Evolutionary conservation across 2,329 filamentous ascomycete species (phyloP).

Genomic region (Exophiala bonariae): DNA sequence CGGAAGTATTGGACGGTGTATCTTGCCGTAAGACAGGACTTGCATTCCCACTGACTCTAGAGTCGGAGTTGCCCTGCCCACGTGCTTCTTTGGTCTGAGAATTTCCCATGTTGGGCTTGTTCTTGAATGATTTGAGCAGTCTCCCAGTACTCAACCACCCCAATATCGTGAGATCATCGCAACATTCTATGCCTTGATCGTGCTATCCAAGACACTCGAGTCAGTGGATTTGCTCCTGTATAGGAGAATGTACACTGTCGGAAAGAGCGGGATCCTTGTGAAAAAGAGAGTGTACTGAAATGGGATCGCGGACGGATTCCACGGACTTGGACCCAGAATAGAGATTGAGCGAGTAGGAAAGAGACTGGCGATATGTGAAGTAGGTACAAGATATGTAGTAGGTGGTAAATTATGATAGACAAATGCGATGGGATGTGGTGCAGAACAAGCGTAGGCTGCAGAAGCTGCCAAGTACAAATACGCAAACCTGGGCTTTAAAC

Average conservation of each 20-base stretch:
- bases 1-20: conserved; percentile 13
- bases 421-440: background rate
- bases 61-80: conserved; percentile 24
- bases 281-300: too few species aligned
- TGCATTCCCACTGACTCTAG: conserved; percentile 18
- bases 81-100: conserved; percentile 49
- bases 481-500: conserved; percentile 3
- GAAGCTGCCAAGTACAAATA: conserved; percentile 1
- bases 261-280: too few species aligned
- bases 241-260: too few species aligned
- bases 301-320: too few species aligned
- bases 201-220: background rate
- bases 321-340: too few species aligned
- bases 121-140: conserved; percentile 12
- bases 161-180: conserved; percentile 13
- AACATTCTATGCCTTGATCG: conserved; percentile 11
- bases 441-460: background rate
- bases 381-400: background rate
- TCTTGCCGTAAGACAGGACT: conserved; percentile 20
- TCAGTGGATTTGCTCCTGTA: too few species aligned
- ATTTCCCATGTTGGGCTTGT: conserved; percentile 42
- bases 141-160: conserved; percentile 17
- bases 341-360: too few species aligned
- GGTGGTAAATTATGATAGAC: background rate
- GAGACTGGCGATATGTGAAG: too few species aligned